phyloP scores from a whole-genome alignment of 2,329 filamentous ascomycete genomes.

The Metarhizium robertsii region DNA sequence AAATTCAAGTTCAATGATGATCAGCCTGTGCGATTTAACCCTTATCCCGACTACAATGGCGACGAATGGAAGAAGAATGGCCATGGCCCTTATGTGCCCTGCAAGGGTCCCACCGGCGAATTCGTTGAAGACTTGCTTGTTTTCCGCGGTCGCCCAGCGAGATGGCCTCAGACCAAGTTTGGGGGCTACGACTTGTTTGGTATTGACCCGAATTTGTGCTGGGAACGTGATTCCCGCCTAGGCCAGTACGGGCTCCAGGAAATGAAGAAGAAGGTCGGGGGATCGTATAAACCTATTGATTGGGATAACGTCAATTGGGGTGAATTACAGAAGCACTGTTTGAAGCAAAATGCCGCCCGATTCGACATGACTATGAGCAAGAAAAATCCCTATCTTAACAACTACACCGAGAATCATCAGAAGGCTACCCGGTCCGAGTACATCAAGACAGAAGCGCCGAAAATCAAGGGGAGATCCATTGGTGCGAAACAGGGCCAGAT shows the following conservation, averaged over 20 bases:
- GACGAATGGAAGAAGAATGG: conserved; percentile 46
- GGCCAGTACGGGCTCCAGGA: conserved; percentile 53
- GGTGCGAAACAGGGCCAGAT: conserved; percentile 12
- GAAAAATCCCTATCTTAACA: conserved; percentile 33
- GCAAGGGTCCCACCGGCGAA: conserved; percentile 53
- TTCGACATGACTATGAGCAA: conserved; percentile 37
- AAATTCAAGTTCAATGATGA: conserved; percentile 31
- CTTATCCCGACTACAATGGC: conserved; percentile 63
- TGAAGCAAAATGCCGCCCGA: conserved; percentile 55
- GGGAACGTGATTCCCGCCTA: conserved; percentile 60
- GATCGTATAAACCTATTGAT: conserved; percentile 29
- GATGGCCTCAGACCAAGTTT: conserved; percentile 51
- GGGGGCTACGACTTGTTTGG: conserved; percentile 53
- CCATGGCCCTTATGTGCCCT: conserved; percentile 51
- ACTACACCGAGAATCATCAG: conserved; percentile 27
- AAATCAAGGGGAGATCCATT: conserved; percentile 9
- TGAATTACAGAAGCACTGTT: conserved; percentile 56
- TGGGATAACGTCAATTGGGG: conserved; percentile 66
- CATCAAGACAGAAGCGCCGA: conserved; percentile 1
- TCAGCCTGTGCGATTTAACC: conserved; percentile 52
- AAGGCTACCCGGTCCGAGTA: not conserved
- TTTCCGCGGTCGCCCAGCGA: conserved; percentile 50
- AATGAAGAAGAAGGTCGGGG: conserved; percentile 35
- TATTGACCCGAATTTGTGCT: conserved; percentile 55
- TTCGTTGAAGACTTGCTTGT: conserved; percentile 52